phyloP scores from a whole-genome alignment of 768 basidiomycete genomes.

The Naematelia encephala region DNA sequence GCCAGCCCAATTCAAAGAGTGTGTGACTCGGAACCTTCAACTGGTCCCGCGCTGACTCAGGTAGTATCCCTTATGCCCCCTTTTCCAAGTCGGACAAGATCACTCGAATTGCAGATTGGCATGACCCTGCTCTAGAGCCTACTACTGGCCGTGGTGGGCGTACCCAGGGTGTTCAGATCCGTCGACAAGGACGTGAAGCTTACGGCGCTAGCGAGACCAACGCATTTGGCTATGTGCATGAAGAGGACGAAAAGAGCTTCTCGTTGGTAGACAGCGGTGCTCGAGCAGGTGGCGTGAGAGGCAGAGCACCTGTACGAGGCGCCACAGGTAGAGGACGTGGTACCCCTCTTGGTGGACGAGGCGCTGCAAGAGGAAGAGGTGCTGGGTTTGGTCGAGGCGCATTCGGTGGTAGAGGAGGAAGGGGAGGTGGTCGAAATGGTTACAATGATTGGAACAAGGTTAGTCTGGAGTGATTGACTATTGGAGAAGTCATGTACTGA shows the following conservation, averaged over 20 bases:
- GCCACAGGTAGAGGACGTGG: slow-evolving; percentile 35
- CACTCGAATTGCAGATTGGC: slow-evolving; percentile 95
- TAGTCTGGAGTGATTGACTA: slow-evolving; percentile 18
- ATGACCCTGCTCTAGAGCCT: slow-evolving; percentile 57
- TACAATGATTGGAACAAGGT: slow-evolving; percentile 90
- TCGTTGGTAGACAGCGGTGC: slow-evolving; percentile 83
- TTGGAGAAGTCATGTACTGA: slow-evolving; percentile 1
- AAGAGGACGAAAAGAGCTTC: slow-evolving; percentile 95
- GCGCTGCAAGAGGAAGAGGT: slow-evolving; percentile 52
- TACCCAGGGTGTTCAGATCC: slow-evolving; percentile 10
- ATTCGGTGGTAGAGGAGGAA: slow-evolving; percentile 28
- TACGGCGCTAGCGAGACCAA: slow-evolving; percentile 75
- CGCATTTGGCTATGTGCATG: slow-evolving; percentile 95
- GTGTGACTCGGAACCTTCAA: slow-evolving; percentile 21
- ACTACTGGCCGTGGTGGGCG: slow-evolving; percentile 10
- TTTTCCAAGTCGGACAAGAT: slow-evolving; percentile 99
- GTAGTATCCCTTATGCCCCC: slow-evolving; percentile 86
- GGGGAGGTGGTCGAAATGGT: slow-evolving; percentile 46
- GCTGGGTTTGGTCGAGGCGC: slow-evolving; percentile 28
- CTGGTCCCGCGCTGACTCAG: background rate
- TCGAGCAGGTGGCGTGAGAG: slow-evolving; percentile 11
- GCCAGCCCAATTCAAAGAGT: slow-evolving; percentile 88
- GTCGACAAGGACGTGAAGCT: slow-evolving; percentile 60
- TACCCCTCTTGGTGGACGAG: slow-evolving; percentile 54
- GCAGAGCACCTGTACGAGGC: slow-evolving; percentile 18